Conservation (phyloP, 2,329 filamentous ascomycete genomes). For the Epichloe gansuensis region DNA sequence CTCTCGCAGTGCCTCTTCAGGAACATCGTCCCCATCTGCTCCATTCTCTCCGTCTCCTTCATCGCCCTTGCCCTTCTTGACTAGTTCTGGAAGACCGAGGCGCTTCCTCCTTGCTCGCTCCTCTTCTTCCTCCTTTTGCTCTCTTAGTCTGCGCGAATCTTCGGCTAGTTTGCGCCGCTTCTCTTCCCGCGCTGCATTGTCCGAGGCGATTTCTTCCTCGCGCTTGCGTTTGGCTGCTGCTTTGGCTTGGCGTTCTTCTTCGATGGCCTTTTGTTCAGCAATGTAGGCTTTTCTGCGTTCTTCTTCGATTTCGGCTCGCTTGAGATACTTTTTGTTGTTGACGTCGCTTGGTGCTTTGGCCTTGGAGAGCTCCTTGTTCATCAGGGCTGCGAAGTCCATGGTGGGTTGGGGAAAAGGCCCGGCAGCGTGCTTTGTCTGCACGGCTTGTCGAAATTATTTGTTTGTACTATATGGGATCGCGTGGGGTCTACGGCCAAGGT, state of each 20-base stretch:
- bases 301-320: constrained; percentile 76
- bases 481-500: neutral
- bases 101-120: constrained; percentile 63
- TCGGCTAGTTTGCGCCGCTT: constrained; percentile 74
- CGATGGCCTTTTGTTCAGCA: constrained; percentile 65
- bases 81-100: constrained; percentile 67
- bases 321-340: constrained; percentile 61
- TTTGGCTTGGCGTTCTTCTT: constrained; percentile 57
- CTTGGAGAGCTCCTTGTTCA: constrained; percentile 87
- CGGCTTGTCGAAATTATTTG: neutral
- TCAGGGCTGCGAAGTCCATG: constrained; percentile 94
- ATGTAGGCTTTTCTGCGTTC: constrained; percentile 69
- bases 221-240: constrained; percentile 71
- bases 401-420: constrained; percentile 13
- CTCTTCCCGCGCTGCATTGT: constrained; percentile 60
- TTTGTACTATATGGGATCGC: neutral
- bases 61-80: constrained; percentile 25
- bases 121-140: constrained; percentile 62
- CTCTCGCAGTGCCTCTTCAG: constrained; percentile 55
- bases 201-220: constrained; percentile 71
- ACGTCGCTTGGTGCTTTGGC: constrained; percentile 42
- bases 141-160: constrained; percentile 56
- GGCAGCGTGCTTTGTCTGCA: neutral
- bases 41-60: constrained; percentile 32
- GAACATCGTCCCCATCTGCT: constrained; percentile 46